Percentiles rank a stretch among this genome's conserved stretches.
These are phyloP conservation scores for Cutaneotrichosporon dermatis DNA, from an alignment of 1,284 basidiomycete species.

Conservation along the genomic window DNA sequence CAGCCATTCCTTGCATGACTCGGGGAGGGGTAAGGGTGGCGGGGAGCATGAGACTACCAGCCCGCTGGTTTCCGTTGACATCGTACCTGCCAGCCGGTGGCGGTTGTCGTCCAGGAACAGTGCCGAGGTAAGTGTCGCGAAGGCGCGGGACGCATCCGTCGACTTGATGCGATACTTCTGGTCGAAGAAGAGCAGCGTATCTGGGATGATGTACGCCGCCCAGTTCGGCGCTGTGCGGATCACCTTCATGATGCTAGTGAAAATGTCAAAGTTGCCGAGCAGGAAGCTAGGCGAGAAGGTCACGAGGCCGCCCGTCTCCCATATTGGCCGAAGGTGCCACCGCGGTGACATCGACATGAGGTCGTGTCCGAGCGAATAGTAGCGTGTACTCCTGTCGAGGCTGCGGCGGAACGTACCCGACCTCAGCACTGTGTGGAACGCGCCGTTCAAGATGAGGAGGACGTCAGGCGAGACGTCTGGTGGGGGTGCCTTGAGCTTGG, in stretches of 20 bases:
- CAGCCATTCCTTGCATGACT: slow-evolving; percentile 24
- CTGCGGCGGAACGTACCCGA: slow-evolving; percentile 9
- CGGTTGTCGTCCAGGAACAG: slow-evolving; percentile 29
- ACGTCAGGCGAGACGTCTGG: not conserved
- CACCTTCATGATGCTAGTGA: slow-evolving; percentile 26
- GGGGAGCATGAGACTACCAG: slow-evolving; percentile 28
- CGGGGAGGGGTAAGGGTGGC: slow-evolving; percentile 17
- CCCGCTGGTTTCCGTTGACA: slow-evolving; percentile 9
- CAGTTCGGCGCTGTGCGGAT: slow-evolving; percentile 24
- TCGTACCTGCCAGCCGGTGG: slow-evolving; percentile 16
- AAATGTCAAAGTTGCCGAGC: slow-evolving; percentile 22
- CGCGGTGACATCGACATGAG: slow-evolving; percentile 15
- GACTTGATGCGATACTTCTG: slow-evolving; percentile 19
- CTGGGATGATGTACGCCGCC: slow-evolving; percentile 36
- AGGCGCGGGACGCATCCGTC: slow-evolving; percentile 24
- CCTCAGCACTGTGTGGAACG: not conserved
- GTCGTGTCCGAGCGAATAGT: slow-evolving; percentile 22
- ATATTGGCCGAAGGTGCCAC: slow-evolving; percentile 23
- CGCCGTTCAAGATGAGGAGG: slow-evolving; percentile 17
- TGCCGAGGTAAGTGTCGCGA: slow-evolving; percentile 17
- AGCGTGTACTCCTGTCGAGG: slow-evolving; percentile 10
- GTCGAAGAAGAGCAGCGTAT: slow-evolving; percentile 28
- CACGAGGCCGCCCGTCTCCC: slow-evolving; percentile 33
- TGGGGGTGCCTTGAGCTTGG: not conserved
- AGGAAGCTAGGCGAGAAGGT: slow-evolving; percentile 38